Evolutionary conservation across 495 filamentous ascomycete genomes (phyloP).

Genomic region (Penicillium pancosmium): DNA sequence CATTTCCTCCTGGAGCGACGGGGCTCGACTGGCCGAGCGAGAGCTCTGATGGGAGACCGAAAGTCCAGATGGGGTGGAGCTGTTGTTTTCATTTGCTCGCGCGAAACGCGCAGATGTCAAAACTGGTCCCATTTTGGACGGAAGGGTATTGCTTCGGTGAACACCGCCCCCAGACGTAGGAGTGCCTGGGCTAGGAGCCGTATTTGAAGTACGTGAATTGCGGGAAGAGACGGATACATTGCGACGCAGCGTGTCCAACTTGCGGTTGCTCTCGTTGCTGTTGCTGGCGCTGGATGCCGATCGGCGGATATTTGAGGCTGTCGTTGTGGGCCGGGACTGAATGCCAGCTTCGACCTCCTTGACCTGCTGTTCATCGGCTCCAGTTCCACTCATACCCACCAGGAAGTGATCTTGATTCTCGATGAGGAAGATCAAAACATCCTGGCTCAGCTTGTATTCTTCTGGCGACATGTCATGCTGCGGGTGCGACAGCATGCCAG

Average conservation of each 20-base stretch:
- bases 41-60: slow-evolving; percentile 37
- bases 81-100: slow-evolving; percentile 39
- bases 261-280: slow-evolving; percentile 81
- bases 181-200: slow-evolving; percentile 69
- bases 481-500: slow-evolving; percentile 92
- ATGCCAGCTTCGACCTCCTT: slow-evolving; percentile 76
- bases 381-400: slow-evolving; percentile 93
- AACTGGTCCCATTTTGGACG: slow-evolving; percentile 86
- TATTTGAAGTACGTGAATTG: slow-evolving; percentile 72
- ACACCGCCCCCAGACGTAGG: slow-evolving; percentile 69
- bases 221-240: slow-evolving; percentile 79
- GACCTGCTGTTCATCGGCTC: slow-evolving; percentile 82
- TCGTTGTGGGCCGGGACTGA: slow-evolving; percentile 26
- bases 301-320: slow-evolving; percentile 59
- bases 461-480: slow-evolving; percentile 91
- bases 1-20: slow-evolving; percentile 33
- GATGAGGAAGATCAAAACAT: slow-evolving; percentile 96
- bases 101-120: slow-evolving; percentile 60
- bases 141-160: slow-evolving; percentile 90
- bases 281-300: slow-evolving; percentile 86
- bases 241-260: slow-evolving; percentile 69
- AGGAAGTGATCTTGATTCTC: slow-evolving; percentile 92
- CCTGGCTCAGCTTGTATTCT: slow-evolving; percentile 93
- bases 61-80: slow-evolving; percentile 35
- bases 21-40: slow-evolving; percentile 38